A percentile compares a stretch with the other conserved stretches of the same genome.
phyloP scores from a whole-genome alignment of 2,329 filamentous ascomycete species.

The Fusarium irregulare region DNA sequence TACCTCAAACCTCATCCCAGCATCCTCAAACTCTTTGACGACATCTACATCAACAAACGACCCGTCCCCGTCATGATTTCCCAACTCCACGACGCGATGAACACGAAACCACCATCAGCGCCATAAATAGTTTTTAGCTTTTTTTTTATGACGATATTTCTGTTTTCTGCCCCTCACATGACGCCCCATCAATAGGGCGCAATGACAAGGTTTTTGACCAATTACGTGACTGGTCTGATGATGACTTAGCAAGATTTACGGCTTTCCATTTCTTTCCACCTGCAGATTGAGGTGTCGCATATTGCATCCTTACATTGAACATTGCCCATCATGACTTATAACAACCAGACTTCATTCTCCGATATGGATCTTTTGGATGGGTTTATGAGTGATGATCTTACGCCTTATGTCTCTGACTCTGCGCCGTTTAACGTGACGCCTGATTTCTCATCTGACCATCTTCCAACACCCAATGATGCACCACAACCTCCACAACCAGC shows the following conservation, averaged over 20 bases:
- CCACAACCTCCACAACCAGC: constrained; percentile 5
- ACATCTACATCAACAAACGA: constrained; percentile 36
- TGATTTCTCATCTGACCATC: not conserved
- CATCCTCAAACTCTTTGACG: constrained; percentile 33
- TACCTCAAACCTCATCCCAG: constrained; percentile 28
- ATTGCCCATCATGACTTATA: constrained; percentile 19
- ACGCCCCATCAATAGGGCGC: constrained; percentile 43
- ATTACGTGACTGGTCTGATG: not conserved
- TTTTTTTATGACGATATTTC: not conserved
- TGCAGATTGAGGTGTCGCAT: not conserved
- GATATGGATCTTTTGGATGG: constrained; percentile 35
- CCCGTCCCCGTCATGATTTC: constrained; percentile 29
- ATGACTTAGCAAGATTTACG: constrained; percentile 8
- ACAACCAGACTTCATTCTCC: constrained; percentile 14
- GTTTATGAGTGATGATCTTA: constrained; percentile 28
- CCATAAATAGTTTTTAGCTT: constrained; percentile 4
- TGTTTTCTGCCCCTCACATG: constrained; percentile 22
- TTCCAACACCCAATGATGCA: not conserved
- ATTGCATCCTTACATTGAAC: too few species aligned
- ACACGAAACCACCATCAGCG: not conserved
- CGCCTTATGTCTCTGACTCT: constrained; percentile 26
- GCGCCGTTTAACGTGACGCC: constrained; percentile 1
- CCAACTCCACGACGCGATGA: constrained; percentile 29
- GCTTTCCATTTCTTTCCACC: constrained; percentile 21
- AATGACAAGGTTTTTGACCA: constrained; percentile 34